Evolutionary conservation across 805 yeast genomes (phyloP).

Genomic region (Starmerella bombi): DNA sequence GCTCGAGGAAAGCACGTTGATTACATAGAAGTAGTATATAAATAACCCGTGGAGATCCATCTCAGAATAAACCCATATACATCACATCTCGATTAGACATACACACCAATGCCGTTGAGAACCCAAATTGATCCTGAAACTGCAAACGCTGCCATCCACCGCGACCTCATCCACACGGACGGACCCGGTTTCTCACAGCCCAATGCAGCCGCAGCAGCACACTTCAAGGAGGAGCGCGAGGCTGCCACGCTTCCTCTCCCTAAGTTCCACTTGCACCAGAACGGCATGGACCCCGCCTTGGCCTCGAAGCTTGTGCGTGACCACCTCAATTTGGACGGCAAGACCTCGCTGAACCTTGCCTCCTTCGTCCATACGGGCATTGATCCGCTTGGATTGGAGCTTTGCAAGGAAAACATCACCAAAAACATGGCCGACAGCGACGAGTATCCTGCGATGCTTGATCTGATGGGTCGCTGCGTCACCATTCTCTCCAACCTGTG

Average conservation of each 20-base stretch:
- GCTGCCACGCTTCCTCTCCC: constrained; percentile 26
- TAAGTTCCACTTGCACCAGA: constrained; percentile 47
- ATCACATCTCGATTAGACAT: no score
- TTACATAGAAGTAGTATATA: no score
- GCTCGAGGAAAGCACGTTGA: no score
- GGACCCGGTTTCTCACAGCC: background rate
- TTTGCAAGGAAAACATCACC: constrained; percentile 57
- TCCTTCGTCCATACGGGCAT: constrained; percentile 73
- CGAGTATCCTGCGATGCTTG: constrained; percentile 79
- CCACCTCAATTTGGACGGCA: constrained; percentile 71
- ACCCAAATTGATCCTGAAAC: background rate
- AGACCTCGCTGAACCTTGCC: constrained; percentile 72
- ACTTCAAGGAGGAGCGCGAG: constrained; percentile 1
- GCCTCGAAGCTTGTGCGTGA: constrained; percentile 56
- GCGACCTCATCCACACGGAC: background rate
- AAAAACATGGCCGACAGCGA: constrained; percentile 88
- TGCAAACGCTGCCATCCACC: background rate
- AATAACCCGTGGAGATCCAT: no score
- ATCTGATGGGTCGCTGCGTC: constrained; percentile 68
- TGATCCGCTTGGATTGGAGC: constrained; percentile 38
- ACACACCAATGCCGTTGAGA: no score
- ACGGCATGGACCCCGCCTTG: constrained; percentile 39
- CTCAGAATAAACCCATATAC: no score
- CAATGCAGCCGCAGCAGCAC: background rate
- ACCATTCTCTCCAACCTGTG: constrained; percentile 67